A percentile compares a stretch with the other conserved stretches of the same genome.
Conservation (phyloP, 129 eudicot species). For the Logfia minima region DNA sequence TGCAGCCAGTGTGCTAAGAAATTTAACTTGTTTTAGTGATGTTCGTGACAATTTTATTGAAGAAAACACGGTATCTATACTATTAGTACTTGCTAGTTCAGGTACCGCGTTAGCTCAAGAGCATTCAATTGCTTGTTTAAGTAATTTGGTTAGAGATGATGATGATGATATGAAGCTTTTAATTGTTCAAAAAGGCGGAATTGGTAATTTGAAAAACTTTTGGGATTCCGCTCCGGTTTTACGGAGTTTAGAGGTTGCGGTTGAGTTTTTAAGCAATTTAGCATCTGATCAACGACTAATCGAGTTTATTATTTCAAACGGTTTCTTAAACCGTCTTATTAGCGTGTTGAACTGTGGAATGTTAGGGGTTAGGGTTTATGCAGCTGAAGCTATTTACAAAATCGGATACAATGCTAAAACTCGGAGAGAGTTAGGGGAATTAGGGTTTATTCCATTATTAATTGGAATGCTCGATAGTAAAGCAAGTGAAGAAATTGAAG, state of each 20-base stretch:
- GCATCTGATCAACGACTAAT: slow-evolving; percentile 51
- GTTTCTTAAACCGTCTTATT: slow-evolving; percentile 40
- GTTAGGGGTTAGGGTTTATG: slow-evolving; percentile 55
- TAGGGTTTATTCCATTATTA: slow-evolving; percentile 56
- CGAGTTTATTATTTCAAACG: slow-evolving; percentile 42
- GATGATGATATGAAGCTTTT: slow-evolving; percentile 52
- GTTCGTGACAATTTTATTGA: slow-evolving; percentile 47
- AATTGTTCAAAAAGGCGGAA: slow-evolving; percentile 57
- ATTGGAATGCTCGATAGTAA: slow-evolving; percentile 66
- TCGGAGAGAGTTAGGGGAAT: slow-evolving; percentile 60
- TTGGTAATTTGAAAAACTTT: slow-evolving; percentile 46
- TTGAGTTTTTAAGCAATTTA: slow-evolving; percentile 45
- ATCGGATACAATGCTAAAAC: slow-evolving; percentile 49
- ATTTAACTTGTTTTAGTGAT: slow-evolving; percentile 45
- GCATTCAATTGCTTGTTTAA: slow-evolving; percentile 65
- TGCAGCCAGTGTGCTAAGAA: slow-evolving; percentile 64
- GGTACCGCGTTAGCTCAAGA: slow-evolving; percentile 67
- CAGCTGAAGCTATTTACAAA: slow-evolving; percentile 51
- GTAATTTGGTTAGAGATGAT: slow-evolving; percentile 46
- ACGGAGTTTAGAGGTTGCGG: slow-evolving; percentile 46
- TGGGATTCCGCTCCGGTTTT: slow-evolving; percentile 52
- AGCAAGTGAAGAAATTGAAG: slow-evolving; percentile 55
- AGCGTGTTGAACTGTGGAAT: slow-evolving; percentile 50
- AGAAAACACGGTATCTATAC: slow-evolving; percentile 45
- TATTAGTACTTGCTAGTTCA: slow-evolving; percentile 46